Base-by-base conservation (phyloP, 345 rosid genomes). In the Arabis hirsuta region DNA sequence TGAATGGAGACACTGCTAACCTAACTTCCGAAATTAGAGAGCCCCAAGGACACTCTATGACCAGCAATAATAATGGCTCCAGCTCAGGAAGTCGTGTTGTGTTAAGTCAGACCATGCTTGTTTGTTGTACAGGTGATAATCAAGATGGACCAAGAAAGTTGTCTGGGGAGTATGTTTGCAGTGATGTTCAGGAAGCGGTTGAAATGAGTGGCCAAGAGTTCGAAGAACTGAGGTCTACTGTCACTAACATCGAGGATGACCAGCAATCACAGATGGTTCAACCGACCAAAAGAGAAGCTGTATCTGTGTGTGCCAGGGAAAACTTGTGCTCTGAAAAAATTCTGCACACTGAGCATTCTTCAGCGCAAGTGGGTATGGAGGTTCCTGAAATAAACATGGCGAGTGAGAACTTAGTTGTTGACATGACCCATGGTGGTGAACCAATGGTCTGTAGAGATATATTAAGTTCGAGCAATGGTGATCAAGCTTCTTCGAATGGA, bases 301-400 rank as follows among this genome's bases (percentile, higher is more conserved):
- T 55, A 45, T 59, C 69, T 76, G n/a, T 41, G 31, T 71, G 69
- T 76, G 67, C 76, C 31, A 53, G 48, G 72, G 79, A 74, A 64
- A 72, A 71, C 54, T 22, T 54, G 41, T 55, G 65, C 55, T 45
- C 68, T 26, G 76, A 62, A 43, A 57, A 19, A 54, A 52, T 55
- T 27, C 27, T 71, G 32, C 65, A 53, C 47, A 43, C 36, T 8
- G 63, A 55, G 19, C 48, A 41, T 61, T 62, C 65, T 24, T 38
- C 76, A n/a, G 50, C 66, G 38, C 84, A 67, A 73, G 62, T 44
- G 63, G 59, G 71, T 63, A 60, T 72, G 36, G 83, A 81, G 69
- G 72, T 67, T 66, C 38, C 64, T 47, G 69, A 26, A 44, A 50
- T 44, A 27, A 64, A 47, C 58, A 67, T 29, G 65, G 67, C 51